Evolutionary conservation across 1,139 yeast genomes (phyloP), one percentile per base, ranked within the genome.

Genomic region (Yarrowia galli): DNA sequence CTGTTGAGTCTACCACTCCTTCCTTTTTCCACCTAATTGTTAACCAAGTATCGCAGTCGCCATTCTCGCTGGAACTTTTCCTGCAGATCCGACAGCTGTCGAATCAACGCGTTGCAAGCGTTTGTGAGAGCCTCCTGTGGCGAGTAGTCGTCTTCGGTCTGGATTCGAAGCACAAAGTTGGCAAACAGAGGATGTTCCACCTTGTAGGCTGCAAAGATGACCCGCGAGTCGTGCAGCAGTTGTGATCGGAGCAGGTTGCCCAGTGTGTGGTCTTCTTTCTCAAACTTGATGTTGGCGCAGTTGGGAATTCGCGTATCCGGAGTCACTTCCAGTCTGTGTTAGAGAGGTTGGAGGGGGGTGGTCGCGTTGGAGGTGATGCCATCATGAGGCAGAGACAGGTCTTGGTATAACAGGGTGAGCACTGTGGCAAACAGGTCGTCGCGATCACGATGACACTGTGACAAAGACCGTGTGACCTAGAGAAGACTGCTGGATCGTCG

Each of bases 141-240:
- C 66, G 92, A 85, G 77, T 92, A 92, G 68, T 95, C 97, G 72
- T 95, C 98, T 74, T 91, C 97, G 0, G 98, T 95, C 79, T 95
- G 99, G 61, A 95, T 86, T 79, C 99, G 86, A 85, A 96, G 86
- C 66, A 93, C 87, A 75, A 95, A 95, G 77, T 91, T 91, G 60
- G 99, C 98, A 79, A 96, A 95, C 72, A 95, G 83, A 10, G 99
- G 99, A 80, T 95, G 99, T 78, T 93, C 98, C 51, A 95, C 93
- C 79, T 95, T 95, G 83, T 95, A 95, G 58, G 98, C 99, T 53
- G 97, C 98, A 78, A 93, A 95, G 60, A 95, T 78, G 22, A 95
- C 99, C 72, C 89, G 86, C 64, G 89, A 87, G 78, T 95, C 98
- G 75, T 89, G 88, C 71, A 92, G 83, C 67, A 95, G 85, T 77